These are phyloP conservation scores for Oryza coarctata DNA, from an alignment of 176 grass and related monocot genomes.

Conservation along the genomic window DNA sequence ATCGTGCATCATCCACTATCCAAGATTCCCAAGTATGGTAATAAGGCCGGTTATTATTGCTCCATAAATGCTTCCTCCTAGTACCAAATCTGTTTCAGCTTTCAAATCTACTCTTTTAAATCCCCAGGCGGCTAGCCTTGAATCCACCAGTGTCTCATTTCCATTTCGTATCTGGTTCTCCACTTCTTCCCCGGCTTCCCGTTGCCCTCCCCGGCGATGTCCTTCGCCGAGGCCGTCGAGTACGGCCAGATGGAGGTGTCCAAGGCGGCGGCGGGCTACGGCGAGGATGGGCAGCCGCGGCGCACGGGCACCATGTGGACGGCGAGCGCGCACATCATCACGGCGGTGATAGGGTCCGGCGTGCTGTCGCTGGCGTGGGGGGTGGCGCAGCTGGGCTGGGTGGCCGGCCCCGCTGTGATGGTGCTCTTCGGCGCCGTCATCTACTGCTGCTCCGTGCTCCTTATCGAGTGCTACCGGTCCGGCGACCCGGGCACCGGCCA, in stretches of 20 bases:
- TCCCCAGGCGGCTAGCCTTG: background rate
- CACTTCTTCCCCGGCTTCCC: too few relatives aligned
- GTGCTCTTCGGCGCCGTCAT: slow-evolving; percentile 68
- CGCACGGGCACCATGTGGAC: slow-evolving; percentile 83
- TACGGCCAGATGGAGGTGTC: too few relatives aligned
- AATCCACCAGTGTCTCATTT: background rate
- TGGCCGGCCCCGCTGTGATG: slow-evolving; percentile 64
- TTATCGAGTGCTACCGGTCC: slow-evolving; percentile 84
- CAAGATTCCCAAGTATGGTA: background rate
- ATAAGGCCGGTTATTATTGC: background rate
- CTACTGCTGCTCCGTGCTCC: slow-evolving; percentile 74
- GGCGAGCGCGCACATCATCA: slow-evolving; percentile 91
- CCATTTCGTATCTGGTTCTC: too few relatives aligned
- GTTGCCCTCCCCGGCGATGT: background rate
- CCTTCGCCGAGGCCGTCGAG: background rate
- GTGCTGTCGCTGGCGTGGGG: slow-evolving; percentile 91
- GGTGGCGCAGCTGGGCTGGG: slow-evolving; percentile 83
- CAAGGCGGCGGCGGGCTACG: too few relatives aligned
- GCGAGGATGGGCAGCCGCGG: slow-evolving; percentile 59
- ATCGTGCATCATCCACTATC: too few relatives aligned
- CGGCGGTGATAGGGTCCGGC: slow-evolving; percentile 85
- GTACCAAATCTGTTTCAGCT: background rate
- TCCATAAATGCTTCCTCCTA: background rate
- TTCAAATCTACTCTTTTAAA: background rate
- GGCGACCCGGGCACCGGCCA: slow-evolving; percentile 53